These are phyloP conservation scores for Chalciporus piperatus DNA, from an alignment of 768 basidiomycete genomes.

Conservation along the genomic window DNA sequence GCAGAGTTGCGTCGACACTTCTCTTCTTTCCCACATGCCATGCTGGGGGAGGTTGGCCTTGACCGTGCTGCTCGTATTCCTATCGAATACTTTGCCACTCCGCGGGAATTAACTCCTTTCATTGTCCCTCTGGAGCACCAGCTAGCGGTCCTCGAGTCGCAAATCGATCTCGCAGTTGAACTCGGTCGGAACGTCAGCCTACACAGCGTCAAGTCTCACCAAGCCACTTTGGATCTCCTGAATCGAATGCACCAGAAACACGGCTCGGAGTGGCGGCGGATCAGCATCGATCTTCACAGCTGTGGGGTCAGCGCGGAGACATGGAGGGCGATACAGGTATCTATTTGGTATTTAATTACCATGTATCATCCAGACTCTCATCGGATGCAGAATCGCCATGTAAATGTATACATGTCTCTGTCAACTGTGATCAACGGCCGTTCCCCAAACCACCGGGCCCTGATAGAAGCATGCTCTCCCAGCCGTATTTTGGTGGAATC, in stretches of 20 bases:
- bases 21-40: conserved; percentile 57
- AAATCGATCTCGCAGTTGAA: conserved; percentile 83
- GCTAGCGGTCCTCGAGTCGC: conserved; percentile 71
- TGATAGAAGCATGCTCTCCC: conserved; percentile 63
- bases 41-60: conserved; percentile 93
- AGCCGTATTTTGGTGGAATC: conserved; percentile 82
- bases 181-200: conserved; percentile 75
- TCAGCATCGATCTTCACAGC: conserved; percentile 89
- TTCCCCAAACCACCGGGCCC: conserved; percentile 55
- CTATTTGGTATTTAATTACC: conserved; percentile 4
- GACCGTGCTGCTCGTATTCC: conserved; percentile 81
- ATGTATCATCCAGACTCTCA: conserved; percentile 7
- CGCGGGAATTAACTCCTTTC: conserved; percentile 70
- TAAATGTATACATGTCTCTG: conserved; percentile 83
- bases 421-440: conserved; percentile 84
- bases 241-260: conserved; percentile 55
- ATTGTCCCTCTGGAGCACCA: conserved; percentile 81
- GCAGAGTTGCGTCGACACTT: conserved; percentile 60
- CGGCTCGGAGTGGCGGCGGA: conserved; percentile 52
- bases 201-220: conserved; percentile 80
- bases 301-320: conserved; percentile 81
- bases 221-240: conserved; percentile 67
- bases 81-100: conserved; percentile 45
- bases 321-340: conserved; percentile 73
- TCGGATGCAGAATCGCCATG: conserved; percentile 54